phyloP scores from a whole-genome alignment of 345 rosid species.

The Hypericum perforatum region DNA sequence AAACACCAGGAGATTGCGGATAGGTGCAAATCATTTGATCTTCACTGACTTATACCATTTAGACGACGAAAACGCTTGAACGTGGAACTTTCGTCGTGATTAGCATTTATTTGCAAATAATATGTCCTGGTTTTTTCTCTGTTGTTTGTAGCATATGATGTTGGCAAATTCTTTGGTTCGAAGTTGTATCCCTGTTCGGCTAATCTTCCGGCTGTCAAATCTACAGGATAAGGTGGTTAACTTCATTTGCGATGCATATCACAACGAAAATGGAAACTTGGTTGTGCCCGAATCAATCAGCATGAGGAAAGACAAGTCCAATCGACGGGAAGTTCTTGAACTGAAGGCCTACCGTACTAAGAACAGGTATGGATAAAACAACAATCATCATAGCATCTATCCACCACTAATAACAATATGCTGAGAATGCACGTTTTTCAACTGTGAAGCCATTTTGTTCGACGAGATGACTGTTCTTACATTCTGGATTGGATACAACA shows the following conservation, averaged over 20 bases:
- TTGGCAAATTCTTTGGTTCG: no score
- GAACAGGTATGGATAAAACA: conserved; percentile 40
- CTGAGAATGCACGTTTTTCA: conserved; percentile 7
- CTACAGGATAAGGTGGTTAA: conserved; percentile 62
- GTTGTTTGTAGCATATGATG: no score
- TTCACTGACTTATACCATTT: no score
- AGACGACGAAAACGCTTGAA: no score
- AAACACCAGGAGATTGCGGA: no score
- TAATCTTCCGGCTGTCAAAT: no score
- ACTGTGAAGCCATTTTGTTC: conserved; percentile 50
- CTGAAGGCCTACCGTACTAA: conserved; percentile 56
- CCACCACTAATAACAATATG: background rate
- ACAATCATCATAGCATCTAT: background rate
- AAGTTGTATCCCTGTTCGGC: no score
- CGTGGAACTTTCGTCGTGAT: no score
- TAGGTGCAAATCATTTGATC: no score
- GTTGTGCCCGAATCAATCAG: conserved; percentile 46
- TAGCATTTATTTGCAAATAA: no score
- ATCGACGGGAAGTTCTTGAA: conserved; percentile 37
- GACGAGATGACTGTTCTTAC: conserved; percentile 53
- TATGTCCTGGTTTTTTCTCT: no score
- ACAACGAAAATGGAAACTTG: conserved; percentile 32
- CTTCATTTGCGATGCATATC: conserved; percentile 51
- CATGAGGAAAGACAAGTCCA: conserved; percentile 45
- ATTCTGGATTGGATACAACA: conserved; percentile 37